These are phyloP conservation scores for Xanthoparmelia taractica DNA, from an alignment of 495 filamentous ascomycete genomes.

Conservation along the genomic window DNA sequence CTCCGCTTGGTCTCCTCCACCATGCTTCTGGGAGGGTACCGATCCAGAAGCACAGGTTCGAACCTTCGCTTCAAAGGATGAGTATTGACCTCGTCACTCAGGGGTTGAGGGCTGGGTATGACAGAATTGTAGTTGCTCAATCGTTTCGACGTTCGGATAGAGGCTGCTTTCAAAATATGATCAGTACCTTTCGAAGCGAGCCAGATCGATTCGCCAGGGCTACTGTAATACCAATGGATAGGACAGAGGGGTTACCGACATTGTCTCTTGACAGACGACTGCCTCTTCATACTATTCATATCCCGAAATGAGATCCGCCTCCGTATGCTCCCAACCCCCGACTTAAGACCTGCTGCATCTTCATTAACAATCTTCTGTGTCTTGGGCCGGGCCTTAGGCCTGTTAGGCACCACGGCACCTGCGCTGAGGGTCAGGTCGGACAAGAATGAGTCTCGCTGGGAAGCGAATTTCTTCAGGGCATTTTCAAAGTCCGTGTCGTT, in stretches of 20 bases:
- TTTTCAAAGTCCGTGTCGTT: constrained; percentile 85
- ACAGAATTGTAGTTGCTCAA: constrained; percentile 98
- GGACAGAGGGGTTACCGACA: constrained; percentile 44
- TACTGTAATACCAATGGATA: background rate
- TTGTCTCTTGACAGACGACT: constrained; percentile 69
- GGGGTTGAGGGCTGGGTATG: constrained; percentile 84
- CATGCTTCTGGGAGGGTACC: constrained; percentile 80
- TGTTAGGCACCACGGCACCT: constrained; percentile 65
- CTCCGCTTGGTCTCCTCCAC: constrained; percentile 73
- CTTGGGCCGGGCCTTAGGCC: constrained; percentile 60
- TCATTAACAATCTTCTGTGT: constrained; percentile 77
- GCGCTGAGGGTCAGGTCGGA: constrained; percentile 87
- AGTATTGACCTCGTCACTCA: constrained; percentile 85
- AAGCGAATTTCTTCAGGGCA: constrained; percentile 86
- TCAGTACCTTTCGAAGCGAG: background rate
- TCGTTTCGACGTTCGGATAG: constrained; percentile 77
- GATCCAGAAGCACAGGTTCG: constrained; percentile 86
- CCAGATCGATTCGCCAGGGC: background rate
- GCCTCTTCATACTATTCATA: constrained; percentile 90
- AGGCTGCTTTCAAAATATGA: constrained; percentile 47
- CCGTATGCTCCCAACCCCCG: constrained; percentile 66
- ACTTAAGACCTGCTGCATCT: constrained; percentile 49
- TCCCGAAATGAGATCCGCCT: constrained; percentile 83
- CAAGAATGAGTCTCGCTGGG: constrained; percentile 85
- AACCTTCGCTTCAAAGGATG: constrained; percentile 90